Evolutionary conservation across 2,329 filamentous ascomycete species (phyloP).

Genomic region (Cladosporium sp.): DNA sequence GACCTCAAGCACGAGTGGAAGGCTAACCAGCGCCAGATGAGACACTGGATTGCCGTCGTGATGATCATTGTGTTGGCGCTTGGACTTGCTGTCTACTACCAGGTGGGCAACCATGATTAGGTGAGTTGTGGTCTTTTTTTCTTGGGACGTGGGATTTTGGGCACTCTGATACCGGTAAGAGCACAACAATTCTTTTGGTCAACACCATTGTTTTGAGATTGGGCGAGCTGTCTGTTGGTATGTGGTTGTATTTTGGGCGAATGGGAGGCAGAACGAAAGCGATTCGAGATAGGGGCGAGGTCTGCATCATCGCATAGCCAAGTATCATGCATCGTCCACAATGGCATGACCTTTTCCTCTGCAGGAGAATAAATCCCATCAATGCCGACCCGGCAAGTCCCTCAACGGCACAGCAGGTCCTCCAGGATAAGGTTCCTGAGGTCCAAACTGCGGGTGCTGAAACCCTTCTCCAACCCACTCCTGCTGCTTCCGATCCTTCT

Average conservation of each 20-base stretch:
- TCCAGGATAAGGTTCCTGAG: neutral
- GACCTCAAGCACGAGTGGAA: neutral
- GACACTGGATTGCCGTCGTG: neutral
- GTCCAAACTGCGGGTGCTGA: conserved; percentile 10
- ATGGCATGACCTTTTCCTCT: neutral
- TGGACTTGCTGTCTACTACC: neutral
- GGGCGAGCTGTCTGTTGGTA: neutral
- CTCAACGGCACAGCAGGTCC: conserved; percentile 14
- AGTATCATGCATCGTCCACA: neutral
- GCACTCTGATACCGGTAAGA: too few relatives aligned
- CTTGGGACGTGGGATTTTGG: too few relatives aligned
- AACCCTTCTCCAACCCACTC: conserved; percentile 12
- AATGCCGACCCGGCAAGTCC: neutral
- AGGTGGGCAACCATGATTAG: neutral
- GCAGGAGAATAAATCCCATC: neutral
- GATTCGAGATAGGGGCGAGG: neutral
- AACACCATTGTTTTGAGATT: neutral
- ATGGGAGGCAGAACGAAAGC: neutral
- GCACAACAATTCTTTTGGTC: too few relatives aligned
- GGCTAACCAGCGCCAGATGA: neutral
- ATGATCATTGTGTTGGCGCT: neutral
- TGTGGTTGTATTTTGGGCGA: neutral
- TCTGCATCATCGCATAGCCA: neutral
- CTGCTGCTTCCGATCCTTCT: neutral
- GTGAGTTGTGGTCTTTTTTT: neutral